These are phyloP conservation scores for Panus rudis DNA, from an alignment of 768 basidiomycete genomes.

Conservation along the genomic window DNA sequence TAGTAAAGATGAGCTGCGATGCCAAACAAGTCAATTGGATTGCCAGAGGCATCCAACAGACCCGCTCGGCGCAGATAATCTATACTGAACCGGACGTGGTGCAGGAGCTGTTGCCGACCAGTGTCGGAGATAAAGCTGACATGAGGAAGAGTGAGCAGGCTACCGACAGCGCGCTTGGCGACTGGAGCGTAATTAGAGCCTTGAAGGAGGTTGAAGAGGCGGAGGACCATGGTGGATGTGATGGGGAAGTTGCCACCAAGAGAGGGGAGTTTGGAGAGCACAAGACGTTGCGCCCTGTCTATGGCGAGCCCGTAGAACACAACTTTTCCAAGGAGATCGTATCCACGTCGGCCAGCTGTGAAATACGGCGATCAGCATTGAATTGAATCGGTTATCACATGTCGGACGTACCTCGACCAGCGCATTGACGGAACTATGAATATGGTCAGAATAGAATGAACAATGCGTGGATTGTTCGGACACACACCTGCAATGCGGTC, in stretches of 20 bases:
- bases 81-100: constrained; percentile 63
- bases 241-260: constrained; percentile 61
- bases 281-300: constrained; percentile 55
- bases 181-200: constrained; percentile 47
- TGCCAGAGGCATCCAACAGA: constrained; percentile 46
- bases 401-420: constrained; percentile 38
- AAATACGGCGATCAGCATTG: not conserved
- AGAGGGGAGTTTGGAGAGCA: constrained; percentile 56
- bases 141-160: constrained; percentile 50
- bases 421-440: constrained; percentile 61
- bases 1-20: constrained; percentile 54
- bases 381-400: not conserved
- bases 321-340: constrained; percentile 62
- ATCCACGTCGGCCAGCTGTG: constrained; percentile 63
- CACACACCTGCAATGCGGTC: constrained; percentile 52
- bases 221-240: constrained; percentile 56
- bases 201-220: constrained; percentile 58
- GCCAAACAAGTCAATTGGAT: constrained; percentile 49
- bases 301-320: constrained; percentile 65
- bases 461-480: not conserved
- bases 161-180: constrained; percentile 43
- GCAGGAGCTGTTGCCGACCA: constrained; percentile 50
- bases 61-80: constrained; percentile 59
- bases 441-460: not conserved
- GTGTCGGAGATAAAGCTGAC: constrained; percentile 50